Evolutionary conservation across 352 stramenopile genomes (phyloP), one percentile per base, ranked within the genome.

Genomic region (Pythium volutum): DNA sequence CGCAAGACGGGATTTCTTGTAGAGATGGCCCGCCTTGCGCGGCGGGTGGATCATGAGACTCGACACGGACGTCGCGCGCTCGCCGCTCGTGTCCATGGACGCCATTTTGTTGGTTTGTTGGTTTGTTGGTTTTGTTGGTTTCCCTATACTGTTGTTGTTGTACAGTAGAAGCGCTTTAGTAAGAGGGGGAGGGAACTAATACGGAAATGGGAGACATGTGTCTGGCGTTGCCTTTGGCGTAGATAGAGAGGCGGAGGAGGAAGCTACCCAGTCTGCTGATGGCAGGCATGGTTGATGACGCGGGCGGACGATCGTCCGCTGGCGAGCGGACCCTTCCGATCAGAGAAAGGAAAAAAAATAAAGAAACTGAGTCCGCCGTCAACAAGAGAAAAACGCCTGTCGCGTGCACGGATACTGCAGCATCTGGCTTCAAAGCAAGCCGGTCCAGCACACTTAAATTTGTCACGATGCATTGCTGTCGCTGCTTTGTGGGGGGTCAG

Each of bases 1-100:
- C 26, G 70, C 63, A 38, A 91, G 58, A 20, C 73, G 77, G 55
- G 76, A 76, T 53, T 82, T 81, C 70, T 90, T 85, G 77, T 90
- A 88, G 43, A 90, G 54, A 31, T 84, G 74, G n/a, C 77, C 80
- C 23, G 69, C 49, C 62, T 87, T 88, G 59, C 69, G 71, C 55
- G 70, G 66, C 55, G 58, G 57, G 71, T 73, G 46, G 61, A 63
- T 34, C n/a, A 23, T 29, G 14, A 18, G 23, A 6, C 15, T 18
- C 16, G 46, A 38, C 8, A 22, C 23, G 46, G 41, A 27, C 41
- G 41, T 36, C 31, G 31, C 31, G 31, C 31, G 31, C 31, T 36
- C 31, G 49, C n/a, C 29, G 49, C 45, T 33, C 49, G 8, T 27
- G 4, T 15, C 41, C 39, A 51, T 59, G 38, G 39, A 20, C 41